Conservation (phyloP, 768 basidiomycete species). For the Xerocomus potaroensis region DNA sequence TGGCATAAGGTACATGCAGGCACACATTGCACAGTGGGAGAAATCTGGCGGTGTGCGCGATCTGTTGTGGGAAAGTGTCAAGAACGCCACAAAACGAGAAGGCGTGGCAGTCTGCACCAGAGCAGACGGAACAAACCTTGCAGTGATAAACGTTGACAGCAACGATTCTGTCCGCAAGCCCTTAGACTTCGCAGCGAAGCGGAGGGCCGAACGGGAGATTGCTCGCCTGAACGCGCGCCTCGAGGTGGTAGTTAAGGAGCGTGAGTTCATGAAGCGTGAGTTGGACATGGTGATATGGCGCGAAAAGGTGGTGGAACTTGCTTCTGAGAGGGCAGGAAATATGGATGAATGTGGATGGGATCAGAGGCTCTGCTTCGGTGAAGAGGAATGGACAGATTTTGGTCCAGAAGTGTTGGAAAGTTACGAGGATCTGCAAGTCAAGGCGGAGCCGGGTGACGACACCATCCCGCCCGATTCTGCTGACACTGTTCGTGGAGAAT, state of each 20-base stretch:
- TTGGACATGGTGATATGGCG: slow-evolving; percentile 70
- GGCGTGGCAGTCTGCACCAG: slow-evolving; percentile 55
- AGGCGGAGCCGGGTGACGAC: slow-evolving; percentile 31
- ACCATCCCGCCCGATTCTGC: slow-evolving; percentile 36
- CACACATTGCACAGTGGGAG: slow-evolving; percentile 57
- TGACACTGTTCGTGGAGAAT: slow-evolving; percentile 41
- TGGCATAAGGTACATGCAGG: slow-evolving; percentile 68
- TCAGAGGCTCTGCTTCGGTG: slow-evolving; percentile 76
- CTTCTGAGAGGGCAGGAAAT: slow-evolving; percentile 60
- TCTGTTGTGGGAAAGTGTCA: slow-evolving; percentile 71
- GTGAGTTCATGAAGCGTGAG: slow-evolving; percentile 62
- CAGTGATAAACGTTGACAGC: slow-evolving; percentile 20
- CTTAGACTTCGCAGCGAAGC: slow-evolving; percentile 35
- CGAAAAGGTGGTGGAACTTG: slow-evolving; percentile 63
- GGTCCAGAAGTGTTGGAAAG: slow-evolving; percentile 64
- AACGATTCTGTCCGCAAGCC: slow-evolving; percentile 3
- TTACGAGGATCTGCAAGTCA: slow-evolving; percentile 50
- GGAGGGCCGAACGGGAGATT: slow-evolving; percentile 54
- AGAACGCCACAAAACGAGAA: slow-evolving; percentile 63
- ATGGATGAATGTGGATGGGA: slow-evolving; percentile 85
- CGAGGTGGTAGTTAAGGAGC: slow-evolving; percentile 52
- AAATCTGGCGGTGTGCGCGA: slow-evolving; percentile 60
- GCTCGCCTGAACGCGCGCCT: slow-evolving; percentile 50
- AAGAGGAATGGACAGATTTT: slow-evolving; percentile 72
- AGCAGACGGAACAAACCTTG: slow-evolving; percentile 22